phyloP scores from a whole-genome alignment of 1,284 basidiomycete genomes.

The Microbotryum intermedium region DNA sequence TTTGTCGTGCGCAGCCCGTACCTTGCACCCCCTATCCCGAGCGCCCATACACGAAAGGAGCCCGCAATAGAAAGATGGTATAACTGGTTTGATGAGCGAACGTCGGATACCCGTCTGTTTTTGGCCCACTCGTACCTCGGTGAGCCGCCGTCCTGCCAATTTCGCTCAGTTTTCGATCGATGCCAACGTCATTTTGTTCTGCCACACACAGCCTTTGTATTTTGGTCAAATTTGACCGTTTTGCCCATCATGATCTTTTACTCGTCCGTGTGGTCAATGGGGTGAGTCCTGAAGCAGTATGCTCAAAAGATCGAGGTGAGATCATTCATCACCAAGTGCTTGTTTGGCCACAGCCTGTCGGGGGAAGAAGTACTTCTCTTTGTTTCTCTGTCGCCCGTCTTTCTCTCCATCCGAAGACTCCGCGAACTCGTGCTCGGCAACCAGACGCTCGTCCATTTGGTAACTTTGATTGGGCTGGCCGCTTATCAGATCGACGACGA shows the following conservation, averaged over 20 bases:
- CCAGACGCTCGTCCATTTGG: conserved; percentile 50
- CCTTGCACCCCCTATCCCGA: background rate
- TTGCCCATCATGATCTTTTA: conserved; percentile 81
- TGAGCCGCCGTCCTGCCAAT: too few relatives aligned
- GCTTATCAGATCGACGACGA: conserved; percentile 45
- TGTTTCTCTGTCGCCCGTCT: conserved; percentile 52
- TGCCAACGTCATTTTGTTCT: background rate
- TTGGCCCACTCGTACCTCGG: conserved; percentile 51
- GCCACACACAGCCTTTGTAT: conserved; percentile 56
- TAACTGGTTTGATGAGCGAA: conserved; percentile 5
- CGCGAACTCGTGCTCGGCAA: conserved; percentile 39
- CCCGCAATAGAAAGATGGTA: background rate
- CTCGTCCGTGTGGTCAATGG: conserved; percentile 83
- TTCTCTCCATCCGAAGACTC: conserved; percentile 43
- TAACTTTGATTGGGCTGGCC: conserved; percentile 50
- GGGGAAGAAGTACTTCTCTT: conserved; percentile 32
- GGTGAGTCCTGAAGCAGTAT: conserved; percentile 30
- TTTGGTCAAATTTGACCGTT: conserved; percentile 79
- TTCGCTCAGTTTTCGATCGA: too few relatives aligned
- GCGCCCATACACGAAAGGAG: too few relatives aligned
- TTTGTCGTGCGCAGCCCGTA: background rate
- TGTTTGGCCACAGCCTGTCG: conserved; percentile 7
- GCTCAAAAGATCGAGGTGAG: too few relatives aligned
- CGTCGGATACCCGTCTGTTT: conserved; percentile 35
- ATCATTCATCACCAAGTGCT: too few relatives aligned